Evolutionary conservation across 2,329 filamentous ascomycete genomes (phyloP).

Genomic region (Paracamarosporium sp.): DNA sequence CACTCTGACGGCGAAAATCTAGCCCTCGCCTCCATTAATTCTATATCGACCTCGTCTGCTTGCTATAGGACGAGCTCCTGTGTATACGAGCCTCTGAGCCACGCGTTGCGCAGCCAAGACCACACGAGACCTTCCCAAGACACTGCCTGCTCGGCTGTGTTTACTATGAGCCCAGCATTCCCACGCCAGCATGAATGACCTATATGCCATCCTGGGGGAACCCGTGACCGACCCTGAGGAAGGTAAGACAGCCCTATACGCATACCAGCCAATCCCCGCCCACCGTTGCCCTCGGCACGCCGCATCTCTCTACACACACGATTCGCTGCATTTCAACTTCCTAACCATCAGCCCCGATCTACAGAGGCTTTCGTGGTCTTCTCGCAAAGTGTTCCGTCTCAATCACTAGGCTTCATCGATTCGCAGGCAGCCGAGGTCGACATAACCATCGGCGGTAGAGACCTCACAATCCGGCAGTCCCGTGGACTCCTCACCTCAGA

Average conservation of each 20-base stretch:
- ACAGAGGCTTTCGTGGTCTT: constrained; percentile 89
- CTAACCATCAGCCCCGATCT: constrained; percentile 4
- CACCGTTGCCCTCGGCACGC: constrained; percentile 21
- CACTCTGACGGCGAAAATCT: background rate
- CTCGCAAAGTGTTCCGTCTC: constrained; percentile 74
- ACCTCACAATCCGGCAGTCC: constrained; percentile 82
- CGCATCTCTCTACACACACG: constrained; percentile 19
- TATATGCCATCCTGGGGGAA: constrained; percentile 54
- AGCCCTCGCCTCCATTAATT: background rate
- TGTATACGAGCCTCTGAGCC: background rate
- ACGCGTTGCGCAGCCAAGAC: constrained; percentile 8
- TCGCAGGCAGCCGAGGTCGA: constrained; percentile 70
- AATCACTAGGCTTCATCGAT: constrained; percentile 78
- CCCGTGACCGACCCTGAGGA: constrained; percentile 66
- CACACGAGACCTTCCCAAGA: constrained; percentile 10
- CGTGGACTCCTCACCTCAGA: constrained; percentile 80
- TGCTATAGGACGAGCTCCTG: background rate
- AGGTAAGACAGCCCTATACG: constrained; percentile 51
- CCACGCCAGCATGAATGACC: constrained; percentile 26
- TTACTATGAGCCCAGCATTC: background rate
- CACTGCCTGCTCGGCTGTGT: background rate
- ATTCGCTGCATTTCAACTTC: constrained; percentile 30
- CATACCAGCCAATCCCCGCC: constrained; percentile 16
- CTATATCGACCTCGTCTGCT: background rate
- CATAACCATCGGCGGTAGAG: constrained; percentile 70